Evolutionary conservation across 495 filamentous ascomycete genomes (phyloP), one percentile per base, ranked within the genome.

Genomic region (Bryoglossum gracile): DNA sequence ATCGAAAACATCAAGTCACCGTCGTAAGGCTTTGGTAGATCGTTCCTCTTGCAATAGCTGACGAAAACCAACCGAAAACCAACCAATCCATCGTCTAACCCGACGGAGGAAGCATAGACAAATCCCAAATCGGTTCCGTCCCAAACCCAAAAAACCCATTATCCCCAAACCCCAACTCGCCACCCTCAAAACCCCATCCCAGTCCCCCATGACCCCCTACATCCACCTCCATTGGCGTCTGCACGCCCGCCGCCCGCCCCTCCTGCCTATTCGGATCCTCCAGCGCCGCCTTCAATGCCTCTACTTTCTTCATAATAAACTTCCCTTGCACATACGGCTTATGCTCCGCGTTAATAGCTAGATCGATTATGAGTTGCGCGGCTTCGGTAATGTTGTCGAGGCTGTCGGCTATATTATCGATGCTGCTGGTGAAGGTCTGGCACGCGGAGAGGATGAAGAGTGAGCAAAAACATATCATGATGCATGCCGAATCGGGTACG

Each of bases 311-410:
- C 5, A 30, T 5, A 30, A 30, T 30, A 13, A 6, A 30, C 13
- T 5, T 30, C 26, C 26, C 43, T 16, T 48, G 45, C 14, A 26
- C 38, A 18, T 48, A 18, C 10, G 33, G 19, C 23, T 38, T 39
- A 19, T 48, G 32, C 34, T 48, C 45, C 17, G 10, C 8, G 18
- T 48, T 26, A 8, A 48, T 48, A 4, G 45, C 45, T n/a, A 48
- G 34, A 28, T 48, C 45, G 10, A 38, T 23, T 21, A 48, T 38
- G 11, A 48, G 32, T 28, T 48, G 45, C 16, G 45, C 45, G 3
- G 45, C 45, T 16, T 25, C 34, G 3, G 34, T 48, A 21, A 48
- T 34, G 18, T 39, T 23, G 17, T 48, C 34, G 8, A 48, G 18
- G 11, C n/a, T 38, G 0, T 48, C 45, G 3, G 30, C 14, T 6